A percentile compares a stretch with the other conserved stretches of the same genome.
These are phyloP conservation scores for Rhodotorula sphaerocarpa DNA, from an alignment of 768 basidiomycete species.

Conservation along the genomic window DNA sequence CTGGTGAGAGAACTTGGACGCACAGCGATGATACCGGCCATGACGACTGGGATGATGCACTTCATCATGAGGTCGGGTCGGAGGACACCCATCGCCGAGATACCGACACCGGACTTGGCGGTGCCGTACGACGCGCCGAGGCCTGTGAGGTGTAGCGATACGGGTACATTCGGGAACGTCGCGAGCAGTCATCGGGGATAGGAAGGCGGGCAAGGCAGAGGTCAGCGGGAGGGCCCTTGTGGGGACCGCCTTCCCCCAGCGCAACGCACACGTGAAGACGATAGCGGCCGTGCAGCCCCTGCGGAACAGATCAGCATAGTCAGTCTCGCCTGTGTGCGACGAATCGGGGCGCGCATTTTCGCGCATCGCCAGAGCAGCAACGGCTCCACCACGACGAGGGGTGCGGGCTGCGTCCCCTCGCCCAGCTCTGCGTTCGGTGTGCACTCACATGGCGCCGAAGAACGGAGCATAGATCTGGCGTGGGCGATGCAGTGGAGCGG, in stretches of 20 bases:
- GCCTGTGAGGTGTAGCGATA: conserved; percentile 17
- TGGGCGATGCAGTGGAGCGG: fast-evolving
- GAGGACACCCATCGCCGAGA: conserved; percentile 94
- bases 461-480: conserved; percentile 90
- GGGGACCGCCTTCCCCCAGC: no score
- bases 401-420: neutral
- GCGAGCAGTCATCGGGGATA: neutral
- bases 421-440: conserved; percentile 36
- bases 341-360: no score
- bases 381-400: no score
- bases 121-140: conserved; percentile 61
- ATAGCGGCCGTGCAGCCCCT: conserved; percentile 95
- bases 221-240: neutral
- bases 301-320: neutral
- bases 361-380: no score
- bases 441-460: conserved; percentile 82
- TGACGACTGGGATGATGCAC: conserved; percentile 93
- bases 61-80: conserved; percentile 95
- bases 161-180: neutral
- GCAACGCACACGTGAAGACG: conserved; percentile 82
- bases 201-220: neutral
- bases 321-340: no score
- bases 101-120: conserved; percentile 89
- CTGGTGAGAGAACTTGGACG: conserved; percentile 43
- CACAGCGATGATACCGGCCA: conserved; percentile 99